These are phyloP conservation scores for Leishmania arabica DNA, from an alignment of 208 protist species.

Conservation along the genomic window DNA sequence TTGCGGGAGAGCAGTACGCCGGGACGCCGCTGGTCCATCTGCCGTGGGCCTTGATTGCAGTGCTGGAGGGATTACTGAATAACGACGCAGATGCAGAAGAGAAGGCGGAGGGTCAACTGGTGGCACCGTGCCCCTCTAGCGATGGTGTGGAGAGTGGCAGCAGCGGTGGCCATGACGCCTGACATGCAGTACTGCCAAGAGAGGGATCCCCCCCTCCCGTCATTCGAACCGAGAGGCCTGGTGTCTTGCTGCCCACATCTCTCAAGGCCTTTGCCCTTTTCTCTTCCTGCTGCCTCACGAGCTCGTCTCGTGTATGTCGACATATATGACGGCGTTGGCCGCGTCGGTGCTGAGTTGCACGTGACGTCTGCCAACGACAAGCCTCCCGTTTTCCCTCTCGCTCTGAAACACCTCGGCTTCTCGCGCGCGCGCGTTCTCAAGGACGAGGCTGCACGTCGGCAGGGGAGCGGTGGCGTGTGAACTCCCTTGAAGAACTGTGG, in stretches of 20 bases:
- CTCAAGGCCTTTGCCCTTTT: neutral
- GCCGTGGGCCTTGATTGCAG: slow-evolving; percentile 4
- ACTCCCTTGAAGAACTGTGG: too few species aligned
- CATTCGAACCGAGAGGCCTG: neutral
- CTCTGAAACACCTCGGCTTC: neutral
- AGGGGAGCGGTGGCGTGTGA: neutral
- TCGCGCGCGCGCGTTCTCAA: neutral
- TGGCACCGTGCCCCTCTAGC: neutral
- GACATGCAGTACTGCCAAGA: neutral
- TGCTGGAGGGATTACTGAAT: slow-evolving; percentile 20
- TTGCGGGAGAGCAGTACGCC: slow-evolving; percentile 14
- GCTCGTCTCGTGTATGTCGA: neutral
- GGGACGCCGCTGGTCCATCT: slow-evolving; percentile 26
- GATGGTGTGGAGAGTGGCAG: neutral
- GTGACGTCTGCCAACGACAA: neutral
- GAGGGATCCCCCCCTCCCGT: neutral
- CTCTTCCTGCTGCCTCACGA: neutral
- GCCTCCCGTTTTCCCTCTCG: neutral
- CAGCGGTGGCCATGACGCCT: neutral
- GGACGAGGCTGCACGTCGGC: neutral
- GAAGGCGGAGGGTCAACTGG: neutral
- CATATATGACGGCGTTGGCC: neutral
- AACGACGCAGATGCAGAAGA: neutral
- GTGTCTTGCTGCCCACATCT: neutral
- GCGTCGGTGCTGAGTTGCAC: neutral